Evolutionary conservation across 2,329 filamentous ascomycete species (phyloP).

Genomic region (Xylaria sp.): DNA sequence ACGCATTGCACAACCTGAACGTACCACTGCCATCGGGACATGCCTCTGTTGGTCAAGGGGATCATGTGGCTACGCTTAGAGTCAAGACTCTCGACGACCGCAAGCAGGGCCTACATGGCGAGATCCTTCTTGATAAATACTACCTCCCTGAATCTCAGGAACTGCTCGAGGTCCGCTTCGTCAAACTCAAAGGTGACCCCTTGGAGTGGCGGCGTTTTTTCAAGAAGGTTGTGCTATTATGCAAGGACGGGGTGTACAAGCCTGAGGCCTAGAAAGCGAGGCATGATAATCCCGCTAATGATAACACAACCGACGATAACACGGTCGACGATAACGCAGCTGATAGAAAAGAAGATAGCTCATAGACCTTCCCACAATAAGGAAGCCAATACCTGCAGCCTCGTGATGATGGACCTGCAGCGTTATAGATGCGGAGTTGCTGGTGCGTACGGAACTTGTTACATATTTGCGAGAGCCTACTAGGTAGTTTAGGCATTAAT

Average conservation of each 20-base stretch:
- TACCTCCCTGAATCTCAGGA: conserved; percentile 66
- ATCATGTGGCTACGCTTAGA: conserved; percentile 72
- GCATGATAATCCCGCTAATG: conserved; percentile 14
- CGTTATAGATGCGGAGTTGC: conserved; percentile 5
- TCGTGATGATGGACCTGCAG: neutral
- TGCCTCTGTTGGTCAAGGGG: conserved; percentile 60
- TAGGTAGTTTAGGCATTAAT: neutral
- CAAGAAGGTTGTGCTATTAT: conserved; percentile 91
- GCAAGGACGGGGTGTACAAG: conserved; percentile 83
- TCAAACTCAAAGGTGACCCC: conserved; percentile 95
- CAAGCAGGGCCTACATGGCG: conserved; percentile 77
- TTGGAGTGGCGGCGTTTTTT: conserved; percentile 97
- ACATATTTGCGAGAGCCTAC: neutral
- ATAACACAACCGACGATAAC: neutral
- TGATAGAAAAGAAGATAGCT: conserved; percentile 3
- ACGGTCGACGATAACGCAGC: neutral
- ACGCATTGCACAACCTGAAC: conserved; percentile 86
- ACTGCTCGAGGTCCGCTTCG: conserved; percentile 86
- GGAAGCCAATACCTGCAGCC: neutral
- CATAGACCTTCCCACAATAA: neutral
- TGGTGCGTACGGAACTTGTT: conserved; percentile 18
- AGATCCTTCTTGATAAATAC: conserved; percentile 77
- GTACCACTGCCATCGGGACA: conserved; percentile 72
- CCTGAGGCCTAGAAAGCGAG: conserved; percentile 56
- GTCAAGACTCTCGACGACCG: conserved; percentile 80